These are phyloP conservation scores for Sungouiella thailandica DNA, from an alignment of 805 yeast genomes.

Conservation along the genomic window DNA sequence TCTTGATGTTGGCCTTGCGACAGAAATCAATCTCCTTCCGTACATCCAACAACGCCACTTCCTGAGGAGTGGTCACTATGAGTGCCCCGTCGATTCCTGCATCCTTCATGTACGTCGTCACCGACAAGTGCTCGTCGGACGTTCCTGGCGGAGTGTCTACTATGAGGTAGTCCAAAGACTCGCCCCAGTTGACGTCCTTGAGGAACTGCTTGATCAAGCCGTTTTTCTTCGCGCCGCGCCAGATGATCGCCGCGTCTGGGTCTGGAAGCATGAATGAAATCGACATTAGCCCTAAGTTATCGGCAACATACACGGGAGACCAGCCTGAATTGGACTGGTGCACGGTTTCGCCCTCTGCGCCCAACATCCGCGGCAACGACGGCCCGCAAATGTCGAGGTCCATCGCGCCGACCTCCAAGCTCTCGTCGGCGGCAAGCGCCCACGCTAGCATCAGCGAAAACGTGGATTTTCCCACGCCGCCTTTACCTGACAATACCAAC, in stretches of 20 bases:
- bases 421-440: slow-evolving; percentile 82
- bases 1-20: slow-evolving; percentile 78
- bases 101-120: slow-evolving; percentile 81
- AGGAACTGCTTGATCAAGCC: slow-evolving; percentile 89
- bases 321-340: slow-evolving; percentile 92
- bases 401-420: slow-evolving; percentile 89
- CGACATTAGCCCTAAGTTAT: slow-evolving; percentile 92
- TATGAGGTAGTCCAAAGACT: slow-evolving; percentile 68
- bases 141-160: slow-evolving; percentile 99
- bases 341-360: slow-evolving; percentile 79
- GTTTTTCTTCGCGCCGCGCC: slow-evolving; percentile 97
- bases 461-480: slow-evolving; percentile 98
- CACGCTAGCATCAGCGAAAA: slow-evolving; percentile 94
- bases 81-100: slow-evolving; percentile 94
- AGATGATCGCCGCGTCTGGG: slow-evolving; percentile 87
- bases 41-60: slow-evolving; percentile 91
- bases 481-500: slow-evolving; percentile 74
- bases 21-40: slow-evolving; percentile 95
- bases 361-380: slow-evolving; percentile 89
- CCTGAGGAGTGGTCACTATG: slow-evolving; percentile 95
- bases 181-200: slow-evolving; percentile 95
- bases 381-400: slow-evolving; percentile 98
- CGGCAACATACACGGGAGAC: slow-evolving; percentile 95
- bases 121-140: slow-evolving; percentile 92
- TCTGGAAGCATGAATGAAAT: slow-evolving; percentile 94